phyloP scores from a whole-genome alignment of 352 stramenopile genomes.

The Globisporangium nodosum region DNA sequence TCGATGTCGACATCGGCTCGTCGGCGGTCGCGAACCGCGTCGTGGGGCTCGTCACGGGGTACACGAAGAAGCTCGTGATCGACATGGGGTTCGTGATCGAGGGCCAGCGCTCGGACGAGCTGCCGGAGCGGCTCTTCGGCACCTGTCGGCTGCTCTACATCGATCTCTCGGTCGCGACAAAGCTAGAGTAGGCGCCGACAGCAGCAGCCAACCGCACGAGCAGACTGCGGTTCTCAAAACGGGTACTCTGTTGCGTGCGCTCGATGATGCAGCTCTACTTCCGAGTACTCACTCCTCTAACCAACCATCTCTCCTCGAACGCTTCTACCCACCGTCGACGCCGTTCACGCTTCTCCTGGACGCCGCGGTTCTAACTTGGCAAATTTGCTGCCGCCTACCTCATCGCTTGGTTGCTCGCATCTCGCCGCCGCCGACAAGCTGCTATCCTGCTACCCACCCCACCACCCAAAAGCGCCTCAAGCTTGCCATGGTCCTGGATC shows the following conservation, averaged over 20 bases:
- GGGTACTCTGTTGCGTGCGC: too few species aligned
- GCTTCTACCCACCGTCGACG: too few species aligned
- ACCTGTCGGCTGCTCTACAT: constrained; percentile 56
- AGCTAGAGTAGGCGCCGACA: constrained; percentile 16
- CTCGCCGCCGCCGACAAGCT: neutral
- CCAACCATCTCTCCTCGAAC: too few species aligned
- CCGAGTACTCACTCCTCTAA: too few species aligned
- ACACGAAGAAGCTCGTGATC: constrained; percentile 80
- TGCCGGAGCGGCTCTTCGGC: constrained; percentile 69
- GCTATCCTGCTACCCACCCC: neutral
- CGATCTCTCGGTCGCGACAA: constrained; percentile 36
- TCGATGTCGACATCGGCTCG: constrained; percentile 70
- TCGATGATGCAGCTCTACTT: too few species aligned
- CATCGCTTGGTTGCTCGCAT: too few species aligned
- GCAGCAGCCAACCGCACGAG: too few species aligned
- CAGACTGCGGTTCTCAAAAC: too few species aligned
- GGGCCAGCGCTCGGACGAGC: constrained; percentile 51
- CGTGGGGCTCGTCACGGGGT: constrained; percentile 58
- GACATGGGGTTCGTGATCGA: constrained; percentile 79
- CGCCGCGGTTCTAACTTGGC: too few species aligned
- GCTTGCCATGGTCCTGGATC: neutral
- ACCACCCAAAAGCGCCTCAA: neutral
- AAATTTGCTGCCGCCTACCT: too few species aligned
- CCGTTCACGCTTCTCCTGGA: too few species aligned
- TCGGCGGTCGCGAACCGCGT: constrained; percentile 73